Percentiles rank a stretch among this genome's conserved stretches.
These are phyloP conservation scores for Westerdykella sp. DNA, from an alignment of 2,329 filamentous ascomycete species.

Conservation along the genomic window DNA sequence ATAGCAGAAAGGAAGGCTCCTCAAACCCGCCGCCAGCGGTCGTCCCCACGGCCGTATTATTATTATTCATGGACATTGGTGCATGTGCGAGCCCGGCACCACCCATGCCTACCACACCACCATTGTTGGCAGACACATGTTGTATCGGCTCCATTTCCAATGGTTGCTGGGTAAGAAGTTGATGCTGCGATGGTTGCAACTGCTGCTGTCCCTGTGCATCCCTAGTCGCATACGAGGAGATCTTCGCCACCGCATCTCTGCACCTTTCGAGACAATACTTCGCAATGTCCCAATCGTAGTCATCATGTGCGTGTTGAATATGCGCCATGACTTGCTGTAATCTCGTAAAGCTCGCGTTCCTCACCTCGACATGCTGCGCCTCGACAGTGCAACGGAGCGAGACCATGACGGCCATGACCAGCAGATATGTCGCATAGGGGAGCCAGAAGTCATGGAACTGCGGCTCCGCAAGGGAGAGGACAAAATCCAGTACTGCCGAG, in stretches of 20 bases:
- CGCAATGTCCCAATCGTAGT: constrained; percentile 52
- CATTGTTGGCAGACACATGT: background rate
- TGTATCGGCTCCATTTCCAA: background rate
- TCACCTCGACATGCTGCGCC: constrained; percentile 43
- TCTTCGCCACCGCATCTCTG: constrained; percentile 31
- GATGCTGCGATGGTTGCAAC: background rate
- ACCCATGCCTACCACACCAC: background rate
- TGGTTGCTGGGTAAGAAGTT: background rate
- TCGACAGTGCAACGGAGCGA: constrained; percentile 49
- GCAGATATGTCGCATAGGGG: constrained; percentile 45
- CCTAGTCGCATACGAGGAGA: constrained; percentile 17
- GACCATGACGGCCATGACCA: constrained; percentile 50
- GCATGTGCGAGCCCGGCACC: background rate
- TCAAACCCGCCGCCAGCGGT: constrained; percentile 18
- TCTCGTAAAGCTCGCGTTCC: constrained; percentile 42
- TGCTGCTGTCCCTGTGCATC: background rate
- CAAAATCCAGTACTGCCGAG: constrained; percentile 46
- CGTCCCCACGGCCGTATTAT: background rate
- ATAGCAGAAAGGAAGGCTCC: constrained; percentile 23
- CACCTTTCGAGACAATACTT: constrained; percentile 48
- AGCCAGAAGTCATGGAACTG: constrained; percentile 52
- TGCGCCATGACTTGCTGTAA: constrained; percentile 45
- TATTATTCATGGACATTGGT: background rate
- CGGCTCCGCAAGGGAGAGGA: constrained; percentile 41
- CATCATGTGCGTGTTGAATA: constrained; percentile 43